Conservation (phyloP, 2,329 filamentous ascomycete species). For the Epichloe sibirici region DNA sequence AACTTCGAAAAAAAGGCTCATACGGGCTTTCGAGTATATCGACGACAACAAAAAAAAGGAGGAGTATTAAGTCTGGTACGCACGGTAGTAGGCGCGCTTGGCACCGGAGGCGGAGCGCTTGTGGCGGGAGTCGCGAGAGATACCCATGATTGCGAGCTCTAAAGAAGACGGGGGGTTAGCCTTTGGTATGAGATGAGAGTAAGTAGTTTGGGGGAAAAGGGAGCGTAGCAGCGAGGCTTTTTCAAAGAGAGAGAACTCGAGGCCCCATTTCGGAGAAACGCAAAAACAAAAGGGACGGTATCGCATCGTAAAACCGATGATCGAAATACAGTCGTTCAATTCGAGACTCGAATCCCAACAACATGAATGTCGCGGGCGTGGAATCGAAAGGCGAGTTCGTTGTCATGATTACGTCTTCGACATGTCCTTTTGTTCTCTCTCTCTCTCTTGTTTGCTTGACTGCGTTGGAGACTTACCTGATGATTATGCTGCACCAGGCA, state of each 20-base stretch:
- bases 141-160: constrained; percentile 89
- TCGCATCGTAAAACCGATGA: not conserved
- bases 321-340: not conserved
- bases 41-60: constrained; percentile 9
- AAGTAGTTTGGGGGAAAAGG: not conserved
- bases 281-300: not conserved
- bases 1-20: constrained; percentile 20
- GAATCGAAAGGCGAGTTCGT: not conserved
- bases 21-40: constrained; percentile 52
- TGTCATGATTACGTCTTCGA: not conserved
- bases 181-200: not conserved
- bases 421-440: not conserved
- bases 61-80: constrained; percentile 28
- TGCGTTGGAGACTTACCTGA: constrained; percentile 29
- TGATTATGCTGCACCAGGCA: constrained; percentile 36
- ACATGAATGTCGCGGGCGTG: not conserved
- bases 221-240: not conserved
- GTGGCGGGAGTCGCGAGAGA: constrained; percentile 99
- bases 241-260: not conserved
- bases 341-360: not conserved
- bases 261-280: not conserved
- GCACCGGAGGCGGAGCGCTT: constrained; percentile 99
- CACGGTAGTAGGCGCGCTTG: constrained; percentile 88
- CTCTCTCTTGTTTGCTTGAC: not conserved
- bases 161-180: constrained; percentile 15